A percentile compares a stretch with the other conserved stretches of the same genome.
Evolutionary conservation across 2,329 filamentous ascomycete genomes (phyloP).

Genomic region (Aschersonia sp.): DNA sequence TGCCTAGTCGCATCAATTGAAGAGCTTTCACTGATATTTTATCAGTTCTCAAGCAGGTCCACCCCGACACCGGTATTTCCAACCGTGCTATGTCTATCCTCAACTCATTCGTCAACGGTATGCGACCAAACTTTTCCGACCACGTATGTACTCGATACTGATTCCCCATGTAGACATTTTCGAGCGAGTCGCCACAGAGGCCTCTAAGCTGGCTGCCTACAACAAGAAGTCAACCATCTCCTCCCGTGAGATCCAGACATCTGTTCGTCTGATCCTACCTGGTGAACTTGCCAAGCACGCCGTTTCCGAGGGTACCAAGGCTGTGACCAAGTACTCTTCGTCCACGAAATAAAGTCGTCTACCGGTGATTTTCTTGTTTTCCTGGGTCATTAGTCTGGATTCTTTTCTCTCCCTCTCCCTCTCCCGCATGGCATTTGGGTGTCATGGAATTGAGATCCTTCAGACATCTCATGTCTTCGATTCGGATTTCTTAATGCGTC

Average conservation of each 20-base stretch:
- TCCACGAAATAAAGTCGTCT: constrained; percentile 80
- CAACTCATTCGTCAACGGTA: constrained; percentile 99
- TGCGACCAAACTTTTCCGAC: constrained; percentile 15
- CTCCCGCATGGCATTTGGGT: constrained; percentile 36
- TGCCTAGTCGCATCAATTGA: too few relatives aligned
- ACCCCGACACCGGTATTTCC: constrained; percentile 99
- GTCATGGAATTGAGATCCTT: constrained; percentile 40
- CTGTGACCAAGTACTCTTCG: constrained; percentile 99
- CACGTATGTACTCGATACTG: not conserved
- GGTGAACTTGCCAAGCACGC: constrained; percentile 99
- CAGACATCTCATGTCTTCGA: constrained; percentile 15
- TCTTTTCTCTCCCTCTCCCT: constrained; percentile 16
- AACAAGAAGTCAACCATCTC: constrained; percentile 99
- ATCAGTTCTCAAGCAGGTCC: constrained; percentile 96
- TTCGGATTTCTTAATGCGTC: constrained; percentile 55
- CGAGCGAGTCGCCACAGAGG: constrained; percentile 96
- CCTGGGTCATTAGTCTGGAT: constrained; percentile 33
- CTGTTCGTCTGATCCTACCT: constrained; percentile 91
- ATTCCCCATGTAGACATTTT: constrained; percentile 61
- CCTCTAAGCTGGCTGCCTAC: constrained; percentile 97
- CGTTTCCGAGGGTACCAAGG: constrained; percentile 98
- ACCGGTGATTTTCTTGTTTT: constrained; percentile 39
- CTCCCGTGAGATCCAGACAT: constrained; percentile 98
- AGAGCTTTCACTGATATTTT: not conserved
- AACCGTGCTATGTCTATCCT: constrained; percentile 99